phyloP scores from a whole-genome alignment of 176 grass and related monocot genomes.

The Cocos nucifera region DNA sequence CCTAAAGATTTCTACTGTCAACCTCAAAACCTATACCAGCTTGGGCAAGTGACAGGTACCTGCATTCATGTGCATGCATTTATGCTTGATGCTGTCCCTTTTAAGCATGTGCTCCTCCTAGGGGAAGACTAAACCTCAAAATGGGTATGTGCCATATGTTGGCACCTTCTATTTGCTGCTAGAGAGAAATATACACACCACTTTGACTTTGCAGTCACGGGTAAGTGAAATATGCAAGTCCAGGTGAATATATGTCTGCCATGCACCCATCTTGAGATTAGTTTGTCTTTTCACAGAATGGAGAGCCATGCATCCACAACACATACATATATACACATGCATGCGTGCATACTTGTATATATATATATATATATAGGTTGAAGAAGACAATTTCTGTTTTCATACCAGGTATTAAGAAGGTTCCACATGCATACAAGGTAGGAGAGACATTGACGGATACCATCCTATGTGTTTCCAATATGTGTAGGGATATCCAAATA shows the following conservation, averaged over 20 bases:
- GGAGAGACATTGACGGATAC: slow-evolving; percentile 40
- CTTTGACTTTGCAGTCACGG: too few relatives aligned
- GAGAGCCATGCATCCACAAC: too few relatives aligned
- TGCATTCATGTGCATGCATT: slow-evolving; percentile 14
- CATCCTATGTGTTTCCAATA: slow-evolving; percentile 52
- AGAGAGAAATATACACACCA: too few relatives aligned
- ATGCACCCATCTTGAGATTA: not conserved
- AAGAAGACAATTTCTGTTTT: too few relatives aligned
- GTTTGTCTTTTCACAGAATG: not conserved
- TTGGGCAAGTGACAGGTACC: slow-evolving; percentile 68
- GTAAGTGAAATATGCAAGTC: too few relatives aligned
- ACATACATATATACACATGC: too few relatives aligned
- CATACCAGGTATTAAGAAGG: slow-evolving; percentile 53
- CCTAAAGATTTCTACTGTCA: slow-evolving; percentile 16
- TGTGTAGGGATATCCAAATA: slow-evolving; percentile 44
- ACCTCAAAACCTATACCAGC: slow-evolving; percentile 32
- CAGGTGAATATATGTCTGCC: not conserved
- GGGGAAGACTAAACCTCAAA: not conserved
- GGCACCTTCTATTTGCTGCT: too few relatives aligned
- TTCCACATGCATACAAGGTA: slow-evolving; percentile 49
- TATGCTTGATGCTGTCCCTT: slow-evolving; percentile 9
- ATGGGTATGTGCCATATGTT: too few relatives aligned
- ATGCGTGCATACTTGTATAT: too few relatives aligned
- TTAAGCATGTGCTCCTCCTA: not conserved
- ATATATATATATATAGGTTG: too few relatives aligned